These are phyloP conservation scores for Nannochloropsis limnetica DNA, from an alignment of 352 stramenopile species.

Conservation along the genomic window DNA sequence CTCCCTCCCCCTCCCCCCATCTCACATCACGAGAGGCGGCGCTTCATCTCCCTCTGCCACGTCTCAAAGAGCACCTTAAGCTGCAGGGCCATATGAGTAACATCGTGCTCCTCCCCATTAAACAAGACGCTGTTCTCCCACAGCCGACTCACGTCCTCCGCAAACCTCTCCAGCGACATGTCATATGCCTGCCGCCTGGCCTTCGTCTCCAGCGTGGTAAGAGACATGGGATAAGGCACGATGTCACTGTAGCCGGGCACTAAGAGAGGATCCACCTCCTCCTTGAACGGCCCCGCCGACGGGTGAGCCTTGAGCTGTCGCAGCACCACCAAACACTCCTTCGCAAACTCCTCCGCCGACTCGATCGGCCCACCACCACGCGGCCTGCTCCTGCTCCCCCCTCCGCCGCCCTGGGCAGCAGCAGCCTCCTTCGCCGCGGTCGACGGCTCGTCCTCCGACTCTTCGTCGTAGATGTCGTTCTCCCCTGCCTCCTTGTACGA, in stretches of 20 bases:
- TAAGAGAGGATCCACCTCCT: neutral
- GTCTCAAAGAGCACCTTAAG: constrained; percentile 14
- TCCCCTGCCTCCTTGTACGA: constrained; percentile 4
- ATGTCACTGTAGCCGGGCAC: constrained; percentile 14
- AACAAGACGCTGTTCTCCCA: constrained; percentile 19
- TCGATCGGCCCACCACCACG: neutral
- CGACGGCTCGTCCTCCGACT: constrained; percentile 31
- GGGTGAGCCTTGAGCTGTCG: constrained; percentile 10
- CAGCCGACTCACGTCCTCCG: neutral
- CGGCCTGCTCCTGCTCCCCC: constrained; percentile 24
- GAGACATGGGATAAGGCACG: neutral
- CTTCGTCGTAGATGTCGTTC: constrained; percentile 1
- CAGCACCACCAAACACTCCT: neutral
- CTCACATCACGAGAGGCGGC: neutral
- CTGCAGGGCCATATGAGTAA: neutral
- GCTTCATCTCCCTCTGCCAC: constrained; percentile 32
- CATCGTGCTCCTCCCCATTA: neutral
- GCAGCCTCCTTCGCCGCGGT: neutral
- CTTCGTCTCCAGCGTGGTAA: neutral
- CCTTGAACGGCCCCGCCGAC: neutral
- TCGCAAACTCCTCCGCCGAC: constrained; percentile 13
- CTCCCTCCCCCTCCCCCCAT: neutral
- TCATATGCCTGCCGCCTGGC: neutral
- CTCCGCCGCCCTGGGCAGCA: neutral
- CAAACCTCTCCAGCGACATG: constrained; percentile 6